Conservation (phyloP, 23 red algal species). For the Gracilaria domingensis region DNA sequence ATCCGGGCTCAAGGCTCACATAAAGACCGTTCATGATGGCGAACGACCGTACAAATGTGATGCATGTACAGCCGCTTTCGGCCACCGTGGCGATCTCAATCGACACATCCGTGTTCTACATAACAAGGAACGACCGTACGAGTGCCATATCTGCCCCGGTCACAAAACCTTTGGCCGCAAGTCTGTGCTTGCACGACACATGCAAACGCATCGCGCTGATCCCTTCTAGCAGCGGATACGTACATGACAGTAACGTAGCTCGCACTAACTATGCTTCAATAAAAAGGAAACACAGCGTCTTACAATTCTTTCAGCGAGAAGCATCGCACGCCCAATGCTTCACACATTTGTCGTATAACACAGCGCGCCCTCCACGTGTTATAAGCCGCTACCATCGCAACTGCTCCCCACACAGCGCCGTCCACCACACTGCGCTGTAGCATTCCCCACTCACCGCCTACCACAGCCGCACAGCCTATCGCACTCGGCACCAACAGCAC, state of each 20-base stretch:
- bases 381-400: slow-evolving; percentile 28
- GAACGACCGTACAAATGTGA: slow-evolving; percentile 59
- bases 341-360: slow-evolving; percentile 71
- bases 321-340: slow-evolving; percentile 67
- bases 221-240: neutral
- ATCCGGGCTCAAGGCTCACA: slow-evolving; percentile 50
- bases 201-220: slow-evolving; percentile 46
- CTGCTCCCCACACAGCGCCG: slow-evolving; percentile 17
- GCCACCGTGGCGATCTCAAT: slow-evolving; percentile 73
- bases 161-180: slow-evolving; percentile 52
- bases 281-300: slow-evolving; percentile 4
- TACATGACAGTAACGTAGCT: neutral
- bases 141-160: slow-evolving; percentile 50
- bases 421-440: neutral
- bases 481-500: slow-evolving; percentile 32
- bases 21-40: slow-evolving; percentile 58
- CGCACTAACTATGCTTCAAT: slow-evolving; percentile 7
- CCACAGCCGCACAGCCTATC: slow-evolving; percentile 51
- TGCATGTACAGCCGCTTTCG: slow-evolving; percentile 63
- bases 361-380: slow-evolving; percentile 68
- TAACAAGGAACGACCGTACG: slow-evolving; percentile 67
- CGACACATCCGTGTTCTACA: slow-evolving; percentile 74
- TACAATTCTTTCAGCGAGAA: slow-evolving; percentile 46
- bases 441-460: slow-evolving; percentile 28
- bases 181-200: slow-evolving; percentile 56